These are phyloP conservation scores for Emmonsiellopsis sp. DNA, from an alignment of 2,329 filamentous ascomycete species.

Conservation along the genomic window DNA sequence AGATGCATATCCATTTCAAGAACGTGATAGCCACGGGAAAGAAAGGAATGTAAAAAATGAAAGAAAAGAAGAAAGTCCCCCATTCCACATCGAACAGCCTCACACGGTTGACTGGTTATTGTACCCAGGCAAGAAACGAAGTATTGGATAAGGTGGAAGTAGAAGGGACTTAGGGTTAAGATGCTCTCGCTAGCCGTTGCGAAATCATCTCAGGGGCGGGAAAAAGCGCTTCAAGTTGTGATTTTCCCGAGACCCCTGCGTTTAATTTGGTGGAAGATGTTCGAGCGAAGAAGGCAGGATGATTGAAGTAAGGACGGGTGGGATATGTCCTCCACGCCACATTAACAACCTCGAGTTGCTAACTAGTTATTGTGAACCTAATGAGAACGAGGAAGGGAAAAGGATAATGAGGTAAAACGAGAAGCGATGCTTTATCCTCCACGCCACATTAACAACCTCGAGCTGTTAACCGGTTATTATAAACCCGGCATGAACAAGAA, in stretches of 20 bases:
- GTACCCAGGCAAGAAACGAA: neutral
- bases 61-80: neutral
- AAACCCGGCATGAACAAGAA: neutral
- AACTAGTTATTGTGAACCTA: neutral
- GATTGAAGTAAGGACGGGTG: neutral
- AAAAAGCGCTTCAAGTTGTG: too few relatives aligned
- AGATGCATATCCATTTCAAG: too few relatives aligned
- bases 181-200: too few relatives aligned
- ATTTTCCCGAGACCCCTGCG: too few relatives aligned
- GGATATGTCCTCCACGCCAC: neutral
- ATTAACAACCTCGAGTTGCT: neutral
- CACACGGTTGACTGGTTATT: constrained; percentile 2
- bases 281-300: too few relatives aligned
- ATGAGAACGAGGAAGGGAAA: neutral
- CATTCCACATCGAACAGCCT: constrained; percentile 1
- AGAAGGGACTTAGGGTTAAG: too few relatives aligned
- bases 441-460: constrained; percentile 6
- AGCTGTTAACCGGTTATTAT: constrained; percentile 1
- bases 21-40: too few relatives aligned
- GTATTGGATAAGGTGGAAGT: neutral
- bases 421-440: neutral
- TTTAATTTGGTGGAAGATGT: too few relatives aligned
- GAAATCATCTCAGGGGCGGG: too few relatives aligned
- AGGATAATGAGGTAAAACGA: neutral
- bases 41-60: neutral